Evolutionary conservation across 192 early-diverging fungal species (phyloP), one percentile per base, ranked within the genome.

Genomic region (Rhizophagus prolifer): DNA sequence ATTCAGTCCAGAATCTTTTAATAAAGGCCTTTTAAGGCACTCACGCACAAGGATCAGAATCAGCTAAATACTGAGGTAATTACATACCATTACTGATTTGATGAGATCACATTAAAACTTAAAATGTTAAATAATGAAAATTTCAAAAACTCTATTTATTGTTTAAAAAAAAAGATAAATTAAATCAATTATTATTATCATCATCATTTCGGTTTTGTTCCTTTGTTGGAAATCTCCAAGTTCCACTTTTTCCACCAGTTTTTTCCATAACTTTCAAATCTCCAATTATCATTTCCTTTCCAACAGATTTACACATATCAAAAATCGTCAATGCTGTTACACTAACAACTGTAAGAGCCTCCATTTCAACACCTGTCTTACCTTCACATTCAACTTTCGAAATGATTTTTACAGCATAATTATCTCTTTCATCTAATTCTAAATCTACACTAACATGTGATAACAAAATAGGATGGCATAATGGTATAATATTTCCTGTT

Each of bases 231-330:
- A 54, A 54, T 16, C 26, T 69, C 79, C 85, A 91, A 9, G 63
- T 34, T 0, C 93, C 95, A 73, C 91, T 92, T 76, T 93, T 93
- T 9, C 97, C 97, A 7, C 97, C 97, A 1, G 90, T 83, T 81
- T 98, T 98, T 66, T 87, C 81, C 25, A 92, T 81, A 0, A 98
- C 90, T 4, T 90, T 80, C 44, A 97, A 85, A 50, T 88, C 85
- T 31, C 86, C 84, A 78, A 98, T 96, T 28, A 81, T 79, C 86
- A 96, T 96, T n/a, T 81, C 84, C 74, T 95, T 94, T 46, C 91
- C 88, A 9, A 92, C 94, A 1, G 95, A 94, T 78, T 98, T 98
- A 81, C 93, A 97, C 97, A 98, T 98, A 79, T 98, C 97, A 87
- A 91, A 97, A 1, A 98, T 90, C 3, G 97, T 50, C 25, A 70